Evolutionary conservation across 1,284 basidiomycete genomes (phyloP).

Genomic region (Cryptococcus maquisensis): DNA sequence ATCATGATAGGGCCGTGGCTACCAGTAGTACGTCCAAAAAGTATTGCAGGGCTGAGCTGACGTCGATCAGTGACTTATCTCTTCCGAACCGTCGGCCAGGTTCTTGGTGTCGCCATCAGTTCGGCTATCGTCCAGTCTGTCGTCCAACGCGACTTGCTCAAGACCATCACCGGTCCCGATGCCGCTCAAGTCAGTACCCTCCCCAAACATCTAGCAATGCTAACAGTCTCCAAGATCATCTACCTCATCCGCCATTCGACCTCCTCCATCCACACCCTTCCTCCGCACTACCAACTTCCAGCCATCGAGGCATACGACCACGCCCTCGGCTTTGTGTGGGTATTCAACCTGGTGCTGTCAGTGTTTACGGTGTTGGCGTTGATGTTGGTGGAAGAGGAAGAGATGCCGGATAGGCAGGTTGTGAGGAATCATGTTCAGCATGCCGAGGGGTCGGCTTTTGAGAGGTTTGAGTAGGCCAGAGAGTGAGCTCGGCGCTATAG

Average conservation of each 20-base stretch:
- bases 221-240: slow-evolving; percentile 41
- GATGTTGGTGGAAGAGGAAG: slow-evolving; percentile 29
- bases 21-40: slow-evolving; percentile 65
- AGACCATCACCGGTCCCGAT: slow-evolving; percentile 64
- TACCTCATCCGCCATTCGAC: slow-evolving; percentile 68
- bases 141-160: slow-evolving; percentile 62
- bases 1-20: slow-evolving; percentile 57
- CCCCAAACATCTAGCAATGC: background rate
- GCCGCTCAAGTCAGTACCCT: slow-evolving; percentile 59
- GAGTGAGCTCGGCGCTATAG: no score
- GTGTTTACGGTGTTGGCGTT: slow-evolving; percentile 24
- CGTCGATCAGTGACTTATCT: slow-evolving; percentile 71
- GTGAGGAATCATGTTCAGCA: background rate
- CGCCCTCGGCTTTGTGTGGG: slow-evolving; percentile 78
- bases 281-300: slow-evolving; percentile 57
- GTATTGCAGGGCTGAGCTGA: slow-evolving; percentile 5
- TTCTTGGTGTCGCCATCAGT: slow-evolving; percentile 79
- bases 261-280: slow-evolving; percentile 67
- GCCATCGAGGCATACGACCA: slow-evolving; percentile 78
- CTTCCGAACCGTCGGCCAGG: slow-evolving; percentile 84
- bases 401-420: slow-evolving; percentile 19
- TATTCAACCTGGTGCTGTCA: slow-evolving; percentile 59
- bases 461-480: background rate
- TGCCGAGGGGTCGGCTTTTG: background rate
- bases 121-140: slow-evolving; percentile 74